A percentile compares a stretch with the other conserved stretches of the same genome.
Conservation (phyloP, 2,329 filamentous ascomycete species). For the Pezicula rhizophila region DNA sequence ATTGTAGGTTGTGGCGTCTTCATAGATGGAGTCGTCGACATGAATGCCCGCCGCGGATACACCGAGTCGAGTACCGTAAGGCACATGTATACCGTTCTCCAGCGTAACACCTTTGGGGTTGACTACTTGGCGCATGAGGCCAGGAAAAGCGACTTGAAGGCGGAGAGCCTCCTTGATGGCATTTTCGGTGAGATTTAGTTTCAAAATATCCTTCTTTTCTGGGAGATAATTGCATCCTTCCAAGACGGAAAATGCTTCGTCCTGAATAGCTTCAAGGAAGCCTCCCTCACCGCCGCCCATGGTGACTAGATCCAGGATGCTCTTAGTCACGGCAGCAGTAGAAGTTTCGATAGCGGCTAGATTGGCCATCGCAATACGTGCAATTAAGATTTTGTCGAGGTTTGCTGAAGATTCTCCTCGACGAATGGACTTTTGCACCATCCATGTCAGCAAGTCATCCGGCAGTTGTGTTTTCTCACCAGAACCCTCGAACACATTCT, state of each 20-base stretch:
- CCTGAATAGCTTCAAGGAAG: not conserved
- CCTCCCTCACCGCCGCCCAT: not conserved
- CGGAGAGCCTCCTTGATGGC: slow-evolving; percentile 1
- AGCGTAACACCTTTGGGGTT: slow-evolving; percentile 1
- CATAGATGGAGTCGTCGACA: not conserved
- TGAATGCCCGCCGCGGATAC: slow-evolving; percentile 1
- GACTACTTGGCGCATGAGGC: slow-evolving; percentile 1
- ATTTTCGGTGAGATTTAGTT: not conserved
- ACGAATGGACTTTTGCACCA: slow-evolving; percentile 1
- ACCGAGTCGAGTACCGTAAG: not conserved
- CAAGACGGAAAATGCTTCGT: not conserved
- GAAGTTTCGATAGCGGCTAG: slow-evolving; percentile 1
- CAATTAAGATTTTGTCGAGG: not conserved
- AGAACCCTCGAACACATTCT: slow-evolving; percentile 1
- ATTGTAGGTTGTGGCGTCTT: not conserved
- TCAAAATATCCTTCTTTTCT: not conserved
- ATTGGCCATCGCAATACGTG: slow-evolving; percentile 1
- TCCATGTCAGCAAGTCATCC: not conserved
- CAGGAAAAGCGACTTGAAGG: slow-evolving; percentile 1
- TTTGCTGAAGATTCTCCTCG: slow-evolving; percentile 1
- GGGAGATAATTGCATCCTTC: not conserved
- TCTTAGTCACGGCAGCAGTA: slow-evolving; percentile 1
- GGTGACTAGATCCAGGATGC: slow-evolving; percentile 1
- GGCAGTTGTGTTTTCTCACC: not conserved
- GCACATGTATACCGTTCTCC: not conserved